Evolutionary conservation across 2,329 filamentous ascomycete species (phyloP), one percentile per base, ranked within the genome.

Genomic region (Teratosphaeriaceae sp.): DNA sequence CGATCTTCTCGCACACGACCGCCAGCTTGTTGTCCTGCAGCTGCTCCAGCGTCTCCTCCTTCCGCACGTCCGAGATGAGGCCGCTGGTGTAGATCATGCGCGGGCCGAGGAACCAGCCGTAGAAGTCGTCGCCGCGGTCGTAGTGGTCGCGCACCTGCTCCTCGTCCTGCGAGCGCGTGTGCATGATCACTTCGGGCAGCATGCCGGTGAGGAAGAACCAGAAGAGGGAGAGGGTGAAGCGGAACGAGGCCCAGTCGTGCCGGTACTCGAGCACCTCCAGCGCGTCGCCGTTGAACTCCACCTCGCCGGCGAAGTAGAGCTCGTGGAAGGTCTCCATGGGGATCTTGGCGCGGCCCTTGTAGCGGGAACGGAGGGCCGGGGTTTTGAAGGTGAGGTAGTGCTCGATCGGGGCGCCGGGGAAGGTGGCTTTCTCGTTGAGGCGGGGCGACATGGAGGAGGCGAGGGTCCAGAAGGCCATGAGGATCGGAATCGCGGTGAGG

Each of bases 31-130:
- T 97, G 69, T 97, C 90, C 73, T 97, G 92, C 35, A 97, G 79
- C 70, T 97, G 77, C 71, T 98, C 92, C 20, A 98, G 83, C 24
- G 81, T 79, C 72, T 97, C 92, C 70, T 97, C 92, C 54, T 75
- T 77, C 68, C 83, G 81, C 65, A 86, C 79, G 66, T 97, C 88
- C 48, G 85, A 84, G 64, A 98, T 94, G 59, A 98, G 75, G 59
- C 92, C 92, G 39, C 87, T 94, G 40, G 92, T 98, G 74, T 97
- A 97, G 69, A 97, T 88, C 92, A 97, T 98, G 62, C 90, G 89
- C 46, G 90, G 90, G 49, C 92, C 92, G 51, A 97, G 79, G 78
- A 97, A 97, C 88, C 89, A 98, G 65, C 80, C 84, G 75, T 98
- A 98, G 72, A 96, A 95, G 70, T 97, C 92, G 65, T 98, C 88